These are phyloP conservation scores for Corymbia calophylla DNA, from an alignment of 441 rosid genomes.

Conservation along the genomic window DNA sequence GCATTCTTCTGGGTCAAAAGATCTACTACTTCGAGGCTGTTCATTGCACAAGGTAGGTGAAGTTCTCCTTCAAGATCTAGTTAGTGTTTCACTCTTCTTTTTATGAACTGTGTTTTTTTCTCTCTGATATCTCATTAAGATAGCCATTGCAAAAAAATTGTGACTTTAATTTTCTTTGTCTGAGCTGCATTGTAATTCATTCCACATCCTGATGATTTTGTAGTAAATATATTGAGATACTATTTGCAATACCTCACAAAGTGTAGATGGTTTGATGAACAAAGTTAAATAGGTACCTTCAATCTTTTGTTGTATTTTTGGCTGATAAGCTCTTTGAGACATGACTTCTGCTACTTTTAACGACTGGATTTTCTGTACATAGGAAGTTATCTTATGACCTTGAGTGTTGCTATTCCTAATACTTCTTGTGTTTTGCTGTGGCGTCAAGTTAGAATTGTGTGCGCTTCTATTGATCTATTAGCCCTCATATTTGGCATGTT, in stretches of 20 bases:
- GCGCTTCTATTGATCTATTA: background rate
- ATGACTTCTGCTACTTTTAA: background rate
- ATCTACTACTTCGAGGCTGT: conserved; percentile 51
- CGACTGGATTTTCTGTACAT: background rate
- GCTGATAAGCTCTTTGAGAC: background rate
- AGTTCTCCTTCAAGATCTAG: background rate
- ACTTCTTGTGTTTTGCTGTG: background rate
- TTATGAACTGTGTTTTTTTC: background rate
- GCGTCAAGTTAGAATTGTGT: background rate
- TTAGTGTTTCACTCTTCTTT: background rate
- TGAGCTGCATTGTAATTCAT: background rate
- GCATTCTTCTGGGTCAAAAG: conserved; percentile 37
- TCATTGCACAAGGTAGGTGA: conserved; percentile 64
- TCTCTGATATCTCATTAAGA: background rate
- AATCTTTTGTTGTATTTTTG: background rate
- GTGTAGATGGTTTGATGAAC: background rate
- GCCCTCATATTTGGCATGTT: background rate
- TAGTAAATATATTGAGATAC: background rate
- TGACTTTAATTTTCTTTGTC: background rate
- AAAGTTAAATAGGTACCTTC: background rate
- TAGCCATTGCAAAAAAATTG: background rate
- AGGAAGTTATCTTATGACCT: background rate
- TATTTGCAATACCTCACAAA: background rate
- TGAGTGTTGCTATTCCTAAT: background rate
- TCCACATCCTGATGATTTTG: background rate